A percentile compares a stretch with the other conserved stretches of the same genome.
These are phyloP conservation scores for Ceratocystiopsis minuta DNA, from an alignment of 2,329 filamentous ascomycete species.

Conservation along the genomic window DNA sequence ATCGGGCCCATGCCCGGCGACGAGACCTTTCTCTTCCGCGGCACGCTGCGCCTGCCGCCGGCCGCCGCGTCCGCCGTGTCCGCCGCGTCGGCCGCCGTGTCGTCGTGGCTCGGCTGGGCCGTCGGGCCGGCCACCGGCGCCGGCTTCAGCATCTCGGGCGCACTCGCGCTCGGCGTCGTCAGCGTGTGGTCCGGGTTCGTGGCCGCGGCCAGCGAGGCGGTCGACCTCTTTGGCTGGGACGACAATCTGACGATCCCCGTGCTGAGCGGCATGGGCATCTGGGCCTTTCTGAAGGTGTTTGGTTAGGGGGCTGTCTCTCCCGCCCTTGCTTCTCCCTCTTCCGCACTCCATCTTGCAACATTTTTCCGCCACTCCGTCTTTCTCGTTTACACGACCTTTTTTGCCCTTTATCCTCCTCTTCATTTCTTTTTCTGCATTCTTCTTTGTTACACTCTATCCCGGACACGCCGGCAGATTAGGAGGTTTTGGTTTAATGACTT, in stretches of 20 bases:
- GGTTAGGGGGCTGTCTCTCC: too few relatives aligned
- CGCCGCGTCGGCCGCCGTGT: constrained; percentile 10
- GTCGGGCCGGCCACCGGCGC: constrained; percentile 26
- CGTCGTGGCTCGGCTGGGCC: constrained; percentile 3
- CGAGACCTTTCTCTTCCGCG: constrained; percentile 65
- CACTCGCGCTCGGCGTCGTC: constrained; percentile 59
- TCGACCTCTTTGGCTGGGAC: constrained; percentile 87
- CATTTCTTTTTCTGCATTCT: background rate
- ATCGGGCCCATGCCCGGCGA: constrained; percentile 51
- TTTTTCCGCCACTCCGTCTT: background rate
- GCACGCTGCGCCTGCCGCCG: constrained; percentile 51
- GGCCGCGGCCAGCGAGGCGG: constrained; percentile 73
- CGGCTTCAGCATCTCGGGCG: constrained; percentile 38
- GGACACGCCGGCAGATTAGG: too few relatives aligned
- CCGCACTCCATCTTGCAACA: background rate
- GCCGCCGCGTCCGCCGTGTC: constrained; percentile 41
- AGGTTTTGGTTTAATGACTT: too few relatives aligned
- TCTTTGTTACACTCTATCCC: background rate
- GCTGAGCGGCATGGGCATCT: constrained; percentile 73
- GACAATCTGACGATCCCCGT: constrained; percentile 96
- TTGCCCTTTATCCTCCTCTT: background rate
- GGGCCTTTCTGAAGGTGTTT: constrained; percentile 81
- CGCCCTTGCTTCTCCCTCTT: background rate
- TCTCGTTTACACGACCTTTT: background rate
- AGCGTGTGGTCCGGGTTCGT: constrained; percentile 77